These are phyloP conservation scores for Lepidopterella palustris DNA, from an alignment of 495 filamentous ascomycete genomes.

Conservation along the genomic window DNA sequence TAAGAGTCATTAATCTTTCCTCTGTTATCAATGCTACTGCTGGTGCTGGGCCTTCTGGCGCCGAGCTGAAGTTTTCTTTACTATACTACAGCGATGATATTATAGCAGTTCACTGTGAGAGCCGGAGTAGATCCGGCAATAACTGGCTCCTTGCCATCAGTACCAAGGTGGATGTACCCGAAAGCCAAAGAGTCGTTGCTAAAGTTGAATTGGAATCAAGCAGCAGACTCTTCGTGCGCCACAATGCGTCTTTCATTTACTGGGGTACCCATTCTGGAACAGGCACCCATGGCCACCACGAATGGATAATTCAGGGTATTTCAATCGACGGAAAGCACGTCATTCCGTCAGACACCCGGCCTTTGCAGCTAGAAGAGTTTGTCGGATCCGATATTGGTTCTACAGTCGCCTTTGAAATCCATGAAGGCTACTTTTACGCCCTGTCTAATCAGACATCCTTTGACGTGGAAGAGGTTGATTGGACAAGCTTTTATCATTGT, in stretches of 20 bases:
- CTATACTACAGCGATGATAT: constrained; percentile 58
- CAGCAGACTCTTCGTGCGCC: constrained; percentile 60
- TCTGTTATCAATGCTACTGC: constrained; percentile 48
- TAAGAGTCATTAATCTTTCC: constrained; percentile 48
- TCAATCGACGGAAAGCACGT: constrained; percentile 5
- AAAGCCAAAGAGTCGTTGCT: constrained; percentile 36
- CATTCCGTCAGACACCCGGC: constrained; percentile 31
- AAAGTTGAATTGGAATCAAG: constrained; percentile 41
- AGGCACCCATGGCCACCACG: constrained; percentile 45
- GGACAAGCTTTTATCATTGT: constrained; percentile 66
- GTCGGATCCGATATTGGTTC: constrained; percentile 60
- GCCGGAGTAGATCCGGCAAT: constrained; percentile 30
- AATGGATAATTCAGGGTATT: constrained; percentile 54
- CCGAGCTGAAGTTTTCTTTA: constrained; percentile 47
- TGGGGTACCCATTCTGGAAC: constrained; percentile 56
- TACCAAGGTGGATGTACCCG: constrained; percentile 30
- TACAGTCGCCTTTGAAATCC: constrained; percentile 65
- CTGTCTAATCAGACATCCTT: constrained; percentile 61
- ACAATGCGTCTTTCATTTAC: constrained; percentile 58
- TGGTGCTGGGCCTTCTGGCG: constrained; percentile 26
- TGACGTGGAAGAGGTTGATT: constrained; percentile 59
- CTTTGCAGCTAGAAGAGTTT: constrained; percentile 46
- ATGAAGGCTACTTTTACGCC: constrained; percentile 62
- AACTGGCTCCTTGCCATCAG: constrained; percentile 57
- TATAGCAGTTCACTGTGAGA: constrained; percentile 46